phyloP scores from a whole-genome alignment of 2,329 filamentous ascomycete species.

The Diaporthe longicolla region DNA sequence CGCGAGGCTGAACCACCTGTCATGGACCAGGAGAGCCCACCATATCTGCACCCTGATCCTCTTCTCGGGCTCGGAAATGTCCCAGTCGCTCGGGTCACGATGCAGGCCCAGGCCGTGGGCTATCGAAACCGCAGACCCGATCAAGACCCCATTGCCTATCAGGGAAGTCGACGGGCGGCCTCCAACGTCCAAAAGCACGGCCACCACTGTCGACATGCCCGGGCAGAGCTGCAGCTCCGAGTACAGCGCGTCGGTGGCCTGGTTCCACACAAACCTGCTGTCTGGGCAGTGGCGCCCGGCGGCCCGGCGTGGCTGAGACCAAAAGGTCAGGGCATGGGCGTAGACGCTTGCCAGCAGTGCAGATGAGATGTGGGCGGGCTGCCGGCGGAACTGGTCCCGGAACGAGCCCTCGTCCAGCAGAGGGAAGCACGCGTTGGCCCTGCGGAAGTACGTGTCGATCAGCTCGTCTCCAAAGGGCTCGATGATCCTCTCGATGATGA shows the following conservation, averaged over 20 bases:
- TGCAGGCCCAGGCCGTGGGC: slow-evolving; percentile 69
- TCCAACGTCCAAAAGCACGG: slow-evolving; percentile 70
- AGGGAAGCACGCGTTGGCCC: slow-evolving; percentile 73
- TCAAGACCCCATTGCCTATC: slow-evolving; percentile 67
- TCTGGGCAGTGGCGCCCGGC: slow-evolving; percentile 66
- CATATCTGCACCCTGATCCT: slow-evolving; percentile 66
- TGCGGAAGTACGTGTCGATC: slow-evolving; percentile 66
- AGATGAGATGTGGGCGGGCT: slow-evolving; percentile 66
- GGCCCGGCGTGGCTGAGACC: slow-evolving; percentile 62
- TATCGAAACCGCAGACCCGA: slow-evolving; percentile 66
- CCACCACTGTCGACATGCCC: slow-evolving; percentile 70
- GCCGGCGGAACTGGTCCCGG: slow-evolving; percentile 60
- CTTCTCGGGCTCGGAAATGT: slow-evolving; percentile 66
- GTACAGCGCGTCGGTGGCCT: slow-evolving; percentile 71
- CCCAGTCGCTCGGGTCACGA: slow-evolving; percentile 66
- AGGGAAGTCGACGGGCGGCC: slow-evolving; percentile 73
- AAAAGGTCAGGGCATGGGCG: slow-evolving; percentile 70
- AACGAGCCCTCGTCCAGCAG: slow-evolving; percentile 70
- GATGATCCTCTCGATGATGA: slow-evolving; percentile 71
- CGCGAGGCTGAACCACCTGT: slow-evolving; percentile 68
- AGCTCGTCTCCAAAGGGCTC: slow-evolving; percentile 67
- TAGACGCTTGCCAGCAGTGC: slow-evolving; percentile 70
- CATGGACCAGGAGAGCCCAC: slow-evolving; percentile 69
- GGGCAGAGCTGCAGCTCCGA: slow-evolving; percentile 72
- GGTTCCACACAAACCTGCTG: slow-evolving; percentile 73